phyloP scores from a whole-genome alignment of 108 stramenopile species.

The Nitzschia inconspicua region DNA sequence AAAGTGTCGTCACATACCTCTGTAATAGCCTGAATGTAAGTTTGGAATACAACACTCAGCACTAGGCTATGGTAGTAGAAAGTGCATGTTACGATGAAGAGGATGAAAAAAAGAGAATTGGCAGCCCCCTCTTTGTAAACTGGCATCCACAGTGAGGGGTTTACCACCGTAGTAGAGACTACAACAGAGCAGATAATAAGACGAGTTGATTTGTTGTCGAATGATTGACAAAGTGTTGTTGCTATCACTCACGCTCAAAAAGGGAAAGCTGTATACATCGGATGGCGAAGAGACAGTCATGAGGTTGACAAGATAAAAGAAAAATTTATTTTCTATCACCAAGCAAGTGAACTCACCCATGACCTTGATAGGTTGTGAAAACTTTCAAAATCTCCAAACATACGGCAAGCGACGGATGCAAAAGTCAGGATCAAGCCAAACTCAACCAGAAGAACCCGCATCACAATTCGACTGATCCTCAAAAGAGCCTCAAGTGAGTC shows the following conservation, averaged over 20 bases:
- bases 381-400: conserved; percentile 30
- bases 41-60: conserved; percentile 58
- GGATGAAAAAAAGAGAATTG: conserved; percentile 50
- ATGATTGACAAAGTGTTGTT: neutral
- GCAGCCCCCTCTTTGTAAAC: conserved; percentile 31
- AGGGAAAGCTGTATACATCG: too few relatives aligned
- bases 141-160: conserved; percentile 66
- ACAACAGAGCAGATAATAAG: neutral
- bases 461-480: conserved; percentile 38
- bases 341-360: conserved; percentile 26
- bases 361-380: conserved; percentile 28
- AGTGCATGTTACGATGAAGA: conserved; percentile 37
- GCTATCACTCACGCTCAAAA: conserved; percentile 26
- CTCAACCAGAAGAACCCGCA: conserved; percentile 50
- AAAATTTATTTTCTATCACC: neutral
- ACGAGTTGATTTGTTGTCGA: neutral
- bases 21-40: conserved; percentile 46
- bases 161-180: conserved; percentile 57
- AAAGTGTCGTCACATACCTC: too few relatives aligned
- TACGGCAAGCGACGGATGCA: conserved; percentile 40
- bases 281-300: too few relatives aligned
- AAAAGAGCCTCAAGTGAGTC: conserved; percentile 45
- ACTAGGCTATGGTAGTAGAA: conserved; percentile 56
- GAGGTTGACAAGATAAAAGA: neutral
- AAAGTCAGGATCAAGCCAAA: conserved; percentile 47